Conservation (phyloP, 2,329 filamentous ascomycete genomes). For the Dryadomyces sulphureus region DNA sequence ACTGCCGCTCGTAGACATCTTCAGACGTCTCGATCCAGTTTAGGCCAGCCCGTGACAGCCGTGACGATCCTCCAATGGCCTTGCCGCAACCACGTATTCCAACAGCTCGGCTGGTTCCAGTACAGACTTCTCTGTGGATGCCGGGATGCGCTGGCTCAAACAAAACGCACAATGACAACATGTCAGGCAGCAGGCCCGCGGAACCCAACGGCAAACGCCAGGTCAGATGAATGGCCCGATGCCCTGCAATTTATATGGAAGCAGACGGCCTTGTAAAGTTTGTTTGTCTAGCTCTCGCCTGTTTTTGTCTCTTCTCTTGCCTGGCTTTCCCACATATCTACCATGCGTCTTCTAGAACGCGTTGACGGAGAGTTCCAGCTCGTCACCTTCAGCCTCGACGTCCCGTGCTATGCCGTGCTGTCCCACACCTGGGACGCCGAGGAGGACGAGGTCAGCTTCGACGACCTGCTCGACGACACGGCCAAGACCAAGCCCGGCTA, state of each 20-base stretch:
- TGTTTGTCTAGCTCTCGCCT: too few species aligned
- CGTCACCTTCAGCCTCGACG: not conserved
- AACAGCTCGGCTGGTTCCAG: not conserved
- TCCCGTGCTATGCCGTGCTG: conserved; percentile 5
- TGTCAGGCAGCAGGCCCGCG: not conserved
- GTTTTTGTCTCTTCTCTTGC: too few species aligned
- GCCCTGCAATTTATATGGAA: too few species aligned
- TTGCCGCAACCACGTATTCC: conserved; percentile 15
- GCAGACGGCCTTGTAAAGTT: too few species aligned
- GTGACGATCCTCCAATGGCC: too few species aligned
- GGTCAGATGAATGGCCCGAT: too few species aligned
- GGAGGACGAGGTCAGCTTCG: not conserved
- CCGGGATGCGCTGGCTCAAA: not conserved
- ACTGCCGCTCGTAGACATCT: too few species aligned
- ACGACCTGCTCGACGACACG: not conserved
- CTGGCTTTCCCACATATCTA: too few species aligned
- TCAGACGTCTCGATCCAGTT: too few species aligned
- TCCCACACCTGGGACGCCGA: conserved; percentile 6
- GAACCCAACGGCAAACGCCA: too few species aligned
- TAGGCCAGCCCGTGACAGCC: too few species aligned
- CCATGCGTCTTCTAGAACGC: not conserved
- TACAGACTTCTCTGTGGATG: not conserved
- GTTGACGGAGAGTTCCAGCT: not conserved
- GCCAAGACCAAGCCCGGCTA: not conserved
- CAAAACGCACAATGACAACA: not conserved